Conservation (phyloP, 2,329 filamentous ascomycete species). For the Camillea tinctor region DNA sequence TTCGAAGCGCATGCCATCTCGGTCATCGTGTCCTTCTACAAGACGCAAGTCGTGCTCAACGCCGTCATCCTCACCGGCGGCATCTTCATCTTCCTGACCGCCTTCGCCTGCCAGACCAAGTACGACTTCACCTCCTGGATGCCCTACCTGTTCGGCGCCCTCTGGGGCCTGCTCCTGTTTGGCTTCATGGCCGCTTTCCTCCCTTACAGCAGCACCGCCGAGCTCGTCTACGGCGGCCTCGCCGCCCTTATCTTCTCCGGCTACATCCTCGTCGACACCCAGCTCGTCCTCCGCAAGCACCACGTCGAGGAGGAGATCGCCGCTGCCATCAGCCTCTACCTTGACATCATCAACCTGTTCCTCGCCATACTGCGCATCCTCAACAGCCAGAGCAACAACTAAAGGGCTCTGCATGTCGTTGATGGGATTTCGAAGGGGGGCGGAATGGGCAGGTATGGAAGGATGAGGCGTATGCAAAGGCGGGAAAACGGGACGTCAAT, state of each 20-base stretch:
- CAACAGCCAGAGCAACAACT: constrained; percentile 95
- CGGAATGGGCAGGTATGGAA: background rate
- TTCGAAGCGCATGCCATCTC: constrained; percentile 92
- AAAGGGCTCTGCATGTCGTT: constrained; percentile 26
- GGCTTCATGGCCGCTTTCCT: constrained; percentile 92
- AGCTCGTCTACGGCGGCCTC: constrained; percentile 81
- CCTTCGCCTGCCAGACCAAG: constrained; percentile 95
- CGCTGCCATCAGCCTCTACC: constrained; percentile 88
- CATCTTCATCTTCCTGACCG: constrained; percentile 74
- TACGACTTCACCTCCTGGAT: constrained; percentile 99
- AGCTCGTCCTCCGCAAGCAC: constrained; percentile 92
- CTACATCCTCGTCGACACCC: constrained; percentile 95
- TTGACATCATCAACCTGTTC: constrained; percentile 97
- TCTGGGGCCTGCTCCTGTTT: constrained; percentile 90
- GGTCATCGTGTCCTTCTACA: constrained; percentile 89
- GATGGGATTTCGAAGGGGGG: background rate
- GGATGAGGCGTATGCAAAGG: no score
- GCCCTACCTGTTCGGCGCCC: constrained; percentile 85
- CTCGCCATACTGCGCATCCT: constrained; percentile 91
- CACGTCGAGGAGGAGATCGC: constrained; percentile 98
- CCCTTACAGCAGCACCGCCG: constrained; percentile 74
- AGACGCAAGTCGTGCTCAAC: constrained; percentile 80
- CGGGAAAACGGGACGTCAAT: no score
- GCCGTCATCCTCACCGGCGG: constrained; percentile 85
- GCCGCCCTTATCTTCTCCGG: constrained; percentile 86